Evolutionary conservation across 2,329 filamentous ascomycete genomes (phyloP).

Genomic region (Phaeosphaeria sp.): DNA sequence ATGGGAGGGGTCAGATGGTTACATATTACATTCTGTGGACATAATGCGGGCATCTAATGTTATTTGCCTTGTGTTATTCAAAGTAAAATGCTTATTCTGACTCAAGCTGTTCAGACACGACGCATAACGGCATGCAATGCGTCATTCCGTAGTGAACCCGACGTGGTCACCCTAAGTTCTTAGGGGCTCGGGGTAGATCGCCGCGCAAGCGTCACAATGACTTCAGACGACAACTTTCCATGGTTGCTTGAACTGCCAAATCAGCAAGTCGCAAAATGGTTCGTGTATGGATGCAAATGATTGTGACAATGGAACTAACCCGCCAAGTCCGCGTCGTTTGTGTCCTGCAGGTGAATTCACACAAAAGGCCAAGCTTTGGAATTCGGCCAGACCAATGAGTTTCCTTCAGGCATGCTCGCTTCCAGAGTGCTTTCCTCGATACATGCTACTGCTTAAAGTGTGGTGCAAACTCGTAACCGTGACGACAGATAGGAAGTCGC

Average conservation of each 20-base stretch:
- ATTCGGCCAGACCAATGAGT: no score
- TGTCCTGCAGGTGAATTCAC: no score
- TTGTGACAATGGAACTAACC: no score
- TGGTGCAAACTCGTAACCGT: constrained; percentile 1
- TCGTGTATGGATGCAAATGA: no score
- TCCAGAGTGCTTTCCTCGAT: neutral
- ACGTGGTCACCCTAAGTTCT: neutral
- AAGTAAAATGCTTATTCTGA: neutral
- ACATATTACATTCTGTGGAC: no score
- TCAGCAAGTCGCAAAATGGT: no score
- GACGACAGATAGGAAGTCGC: constrained; percentile 1
- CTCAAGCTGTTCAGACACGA: neutral
- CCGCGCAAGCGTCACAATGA: neutral
- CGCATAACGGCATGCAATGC: neutral
- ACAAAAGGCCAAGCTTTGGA: no score
- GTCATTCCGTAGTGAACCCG: neutral
- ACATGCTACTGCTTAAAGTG: neutral
- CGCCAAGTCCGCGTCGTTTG: no score
- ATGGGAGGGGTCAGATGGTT: no score
- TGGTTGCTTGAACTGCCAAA: no score
- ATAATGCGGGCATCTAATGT: no score
- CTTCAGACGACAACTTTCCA: neutral
- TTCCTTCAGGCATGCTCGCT: neutral
- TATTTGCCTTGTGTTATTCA: neutral
- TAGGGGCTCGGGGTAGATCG: neutral